Evolutionary conservation across 805 yeast genomes (phyloP), one percentile per base, ranked within the genome.

Genomic region (Metschnikowia koreensis): DNA sequence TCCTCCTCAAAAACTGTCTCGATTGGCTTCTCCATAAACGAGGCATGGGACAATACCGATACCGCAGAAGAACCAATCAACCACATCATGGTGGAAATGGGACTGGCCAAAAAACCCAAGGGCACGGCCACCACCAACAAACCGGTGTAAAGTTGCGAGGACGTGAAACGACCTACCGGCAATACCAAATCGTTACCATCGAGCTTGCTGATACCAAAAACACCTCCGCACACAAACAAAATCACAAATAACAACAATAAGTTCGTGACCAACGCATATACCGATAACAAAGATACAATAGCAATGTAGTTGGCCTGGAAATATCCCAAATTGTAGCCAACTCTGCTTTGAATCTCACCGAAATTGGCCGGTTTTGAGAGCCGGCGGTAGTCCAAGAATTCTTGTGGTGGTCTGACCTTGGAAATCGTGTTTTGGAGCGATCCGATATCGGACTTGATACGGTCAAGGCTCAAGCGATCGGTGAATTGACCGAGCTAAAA

Each of bases 1-100:
- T 87, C 89, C 66, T 90, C 97, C 65, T 91, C 94, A 66, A 93
- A 94, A 16, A 93, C 92, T 38, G 93, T 84, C 73, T 94, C 98
- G 54, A 92, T 85, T 17, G 99, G 99, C 73, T 93, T 94, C 66
- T 94, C 98, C 81, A 94, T 78, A 56, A 93, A 75, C 3, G 92
- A 77, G 43, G 97, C 99, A 69, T 94, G 99, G 3, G 90, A 80
- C 44, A 91, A 73, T 39, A 93, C 88, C 37, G 87, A 68, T 44
- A 86, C 86, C 28, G 86, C 86, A 38, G 94, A 85, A 13, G 96
- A 88, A 60, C 96, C 94, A 60, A 87, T 80, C 60, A 93, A 81
- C 98, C 98, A 94, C 76, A 94, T 78, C 68, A 94, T 68, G 5
- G 97, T 88, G 47, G 93, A 81, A 56, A 94, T 76, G 28, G 98